A percentile compares a stretch with the other conserved stretches of the same genome.
These are phyloP conservation scores for Fusarium siculi DNA, from an alignment of 2,329 filamentous ascomycete species.

Conservation along the genomic window DNA sequence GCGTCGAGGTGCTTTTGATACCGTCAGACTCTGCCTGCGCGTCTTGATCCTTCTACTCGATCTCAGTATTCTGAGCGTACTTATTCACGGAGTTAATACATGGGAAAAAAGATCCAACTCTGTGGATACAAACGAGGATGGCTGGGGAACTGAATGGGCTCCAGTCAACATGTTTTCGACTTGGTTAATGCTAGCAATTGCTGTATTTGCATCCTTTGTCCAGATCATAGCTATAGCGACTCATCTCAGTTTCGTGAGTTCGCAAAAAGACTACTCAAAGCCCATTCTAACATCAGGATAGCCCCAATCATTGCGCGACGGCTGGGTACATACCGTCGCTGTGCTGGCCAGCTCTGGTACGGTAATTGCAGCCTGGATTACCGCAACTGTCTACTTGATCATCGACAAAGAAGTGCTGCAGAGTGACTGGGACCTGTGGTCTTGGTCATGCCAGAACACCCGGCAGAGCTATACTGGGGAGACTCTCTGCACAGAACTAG, in stretches of 20 bases:
- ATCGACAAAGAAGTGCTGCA: conserved; percentile 2
- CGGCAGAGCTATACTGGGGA: background rate
- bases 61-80: conserved; percentile 8
- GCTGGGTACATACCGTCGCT: background rate
- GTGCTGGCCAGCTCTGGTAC: background rate
- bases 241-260: conserved; percentile 5
- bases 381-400: background rate
- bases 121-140: background rate
- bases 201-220: background rate
- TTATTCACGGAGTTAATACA: background rate
- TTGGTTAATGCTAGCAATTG: conserved; percentile 9
- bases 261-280: rapidly evolving
- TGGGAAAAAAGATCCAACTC: background rate
- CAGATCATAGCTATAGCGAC: background rate
- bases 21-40: background rate
- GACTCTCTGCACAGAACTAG: conserved; percentile 1
- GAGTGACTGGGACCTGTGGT: conserved; percentile 10
- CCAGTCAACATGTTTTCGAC: conserved; percentile 3
- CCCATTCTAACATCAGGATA: background rate
- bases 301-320: background rate
- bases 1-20: background rate
- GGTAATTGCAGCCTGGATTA: background rate
- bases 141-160: background rate
- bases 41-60: conserved; percentile 5
- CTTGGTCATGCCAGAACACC: conserved; percentile 10